phyloP scores from a whole-genome alignment of 345 rosid genomes.

The Limnanthes douglasii region DNA sequence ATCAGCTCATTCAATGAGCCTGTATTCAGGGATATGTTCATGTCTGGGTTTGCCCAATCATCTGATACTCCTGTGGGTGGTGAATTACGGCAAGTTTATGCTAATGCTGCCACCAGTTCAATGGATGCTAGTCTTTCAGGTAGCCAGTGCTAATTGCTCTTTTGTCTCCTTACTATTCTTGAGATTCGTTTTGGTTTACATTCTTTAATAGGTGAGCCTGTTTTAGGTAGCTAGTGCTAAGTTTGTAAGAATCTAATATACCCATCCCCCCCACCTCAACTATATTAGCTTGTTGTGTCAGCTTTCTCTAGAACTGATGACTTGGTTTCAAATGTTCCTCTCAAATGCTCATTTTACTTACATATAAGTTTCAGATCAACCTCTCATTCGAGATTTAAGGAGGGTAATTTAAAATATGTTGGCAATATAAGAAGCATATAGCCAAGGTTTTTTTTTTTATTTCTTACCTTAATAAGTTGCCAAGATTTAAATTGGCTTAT shows the following conservation, averaged over 20 bases:
- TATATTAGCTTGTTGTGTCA: too few species aligned
- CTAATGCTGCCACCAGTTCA: conserved; percentile 11
- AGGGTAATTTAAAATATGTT: too few species aligned
- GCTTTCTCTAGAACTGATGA: too few species aligned
- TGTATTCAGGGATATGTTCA: conserved; percentile 42
- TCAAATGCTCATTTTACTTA: too few species aligned
- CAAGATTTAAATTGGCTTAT: too few species aligned
- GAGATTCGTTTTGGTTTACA: conserved; percentile 1
- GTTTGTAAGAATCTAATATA: background rate
- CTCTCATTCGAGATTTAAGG: too few species aligned
- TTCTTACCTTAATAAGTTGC: too few species aligned
- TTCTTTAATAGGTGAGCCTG: background rate
- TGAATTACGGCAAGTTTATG: conserved; percentile 28
- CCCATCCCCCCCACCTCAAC: too few species aligned
- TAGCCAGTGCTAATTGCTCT: conserved; percentile 13
- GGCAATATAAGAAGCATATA: too few species aligned
- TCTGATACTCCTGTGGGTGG: conserved; percentile 25
- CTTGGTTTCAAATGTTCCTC: too few species aligned
- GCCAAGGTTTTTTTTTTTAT: too few species aligned
- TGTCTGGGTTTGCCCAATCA: conserved; percentile 22
- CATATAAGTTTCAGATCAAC: too few species aligned
- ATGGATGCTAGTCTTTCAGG: conserved; percentile 27
- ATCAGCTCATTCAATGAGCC: conserved; percentile 82
- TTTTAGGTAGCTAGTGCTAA: background rate
- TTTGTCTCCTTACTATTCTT: conserved; percentile 2